Evolutionary conservation across 371 early-diverging fungal species (phyloP).

Genomic region (Capillidium rhysosporum): DNA sequence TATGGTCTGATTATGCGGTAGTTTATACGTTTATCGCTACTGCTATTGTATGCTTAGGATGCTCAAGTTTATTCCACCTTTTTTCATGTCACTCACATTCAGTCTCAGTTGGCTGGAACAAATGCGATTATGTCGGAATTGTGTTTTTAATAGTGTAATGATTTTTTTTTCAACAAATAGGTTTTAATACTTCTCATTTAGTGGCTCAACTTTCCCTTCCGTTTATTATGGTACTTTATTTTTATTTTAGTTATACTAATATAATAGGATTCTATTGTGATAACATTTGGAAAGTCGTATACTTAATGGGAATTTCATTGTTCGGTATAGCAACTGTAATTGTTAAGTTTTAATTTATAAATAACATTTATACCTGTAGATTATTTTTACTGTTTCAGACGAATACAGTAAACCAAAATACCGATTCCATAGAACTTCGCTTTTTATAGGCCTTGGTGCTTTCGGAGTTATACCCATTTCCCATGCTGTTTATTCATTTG

Average conservation of each 20-base stretch:
- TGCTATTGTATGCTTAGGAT: conserved; percentile 55
- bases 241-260: conserved; percentile 10
- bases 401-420: conserved; percentile 53
- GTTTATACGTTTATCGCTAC: conserved; percentile 45
- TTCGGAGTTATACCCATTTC: conserved; percentile 53
- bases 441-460: conserved; percentile 63
- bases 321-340: conserved; percentile 39
- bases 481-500: conserved; percentile 45
- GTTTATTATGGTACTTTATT: conserved; percentile 39
- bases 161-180: not conserved
- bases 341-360: not conserved
- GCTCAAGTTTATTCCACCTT: conserved; percentile 65
- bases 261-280: conserved; percentile 43
- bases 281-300: conserved; percentile 28
- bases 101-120: conserved; percentile 44
- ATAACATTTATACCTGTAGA: conserved; percentile 12
- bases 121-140: conserved; percentile 88
- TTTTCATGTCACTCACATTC: conserved; percentile 69
- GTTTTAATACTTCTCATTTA: not conserved
- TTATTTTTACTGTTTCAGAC: conserved; percentile 28
- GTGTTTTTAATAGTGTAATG: conserved; percentile 57
- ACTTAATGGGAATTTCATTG: conserved; percentile 32
- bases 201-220: conserved; percentile 53
- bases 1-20: conserved; percentile 32
- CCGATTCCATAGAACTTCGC: conserved; percentile 49